Evolutionary conservation across 805 yeast genomes (phyloP), one percentile per base, ranked within the genome.

Genomic region (Pichia membranifaciens): DNA sequence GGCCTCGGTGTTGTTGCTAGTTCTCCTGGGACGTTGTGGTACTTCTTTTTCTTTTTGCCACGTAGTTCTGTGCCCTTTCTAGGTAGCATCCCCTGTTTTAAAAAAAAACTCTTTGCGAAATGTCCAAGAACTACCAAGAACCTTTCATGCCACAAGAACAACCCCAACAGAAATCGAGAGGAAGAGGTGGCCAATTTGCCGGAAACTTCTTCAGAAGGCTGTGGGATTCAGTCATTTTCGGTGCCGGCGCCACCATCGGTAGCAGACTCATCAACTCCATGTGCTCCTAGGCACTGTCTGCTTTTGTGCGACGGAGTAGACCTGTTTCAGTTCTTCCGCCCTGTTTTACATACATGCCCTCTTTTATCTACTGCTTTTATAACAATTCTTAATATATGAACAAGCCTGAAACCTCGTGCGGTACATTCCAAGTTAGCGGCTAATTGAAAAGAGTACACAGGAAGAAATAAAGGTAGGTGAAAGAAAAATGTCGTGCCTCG

Each of bases 241-340:
- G 97, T 66, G 96, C 96, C 9, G 98, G 98, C 72, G 96, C 97
- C 35, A 83, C 96, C 1, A 72, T 90, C 46, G 98, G 98, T 60
- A 75, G 87, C 39, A 88, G 85, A 58, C 57, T 91, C 44, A 87
- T 90, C 36, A 80, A 84, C 58, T 75, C 86, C 38, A 83, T 87
- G 15, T 50, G 81, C 84, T 56, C 81, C 67, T 61, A 34, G n/a
- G n/a, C 25, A n/a, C n/a, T n/a, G 25, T 5, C 34, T 20, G n/a
- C 3, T 22, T 17, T 34, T 8, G 29, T 25, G 7, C 29, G 10
- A 25, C 7, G 10, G 10, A 25, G 10, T 25, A 25, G 29, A 25
- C 10, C 10, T 25, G 10, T 10, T 10, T 10, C 10, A 10, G 29
- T 25, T 23, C 23, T 17, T 16, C 7, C 29, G 22, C 28, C 8